Evolutionary conservation across 2,329 filamentous ascomycete species (phyloP).

Genomic region (Cordyceps cicadae): DNA sequence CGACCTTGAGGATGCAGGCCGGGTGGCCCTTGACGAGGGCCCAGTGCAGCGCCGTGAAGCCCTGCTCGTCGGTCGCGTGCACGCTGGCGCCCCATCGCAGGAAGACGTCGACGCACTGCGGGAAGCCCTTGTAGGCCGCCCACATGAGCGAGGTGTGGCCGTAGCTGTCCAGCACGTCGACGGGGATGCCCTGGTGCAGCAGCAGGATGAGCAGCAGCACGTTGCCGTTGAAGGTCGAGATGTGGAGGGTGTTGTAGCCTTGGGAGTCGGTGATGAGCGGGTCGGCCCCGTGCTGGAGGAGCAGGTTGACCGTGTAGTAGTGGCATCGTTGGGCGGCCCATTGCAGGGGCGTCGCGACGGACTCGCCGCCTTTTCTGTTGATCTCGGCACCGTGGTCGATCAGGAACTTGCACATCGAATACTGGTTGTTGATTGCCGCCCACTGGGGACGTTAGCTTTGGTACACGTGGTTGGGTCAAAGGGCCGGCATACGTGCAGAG

Average conservation of each 20-base stretch:
- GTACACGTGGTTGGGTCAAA: neutral
- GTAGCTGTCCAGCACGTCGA: constrained; percentile 82
- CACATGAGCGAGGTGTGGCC: constrained; percentile 97
- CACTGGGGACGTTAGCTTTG: constrained; percentile 51
- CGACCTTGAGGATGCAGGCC: constrained; percentile 81
- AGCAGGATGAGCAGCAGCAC: constrained; percentile 81
- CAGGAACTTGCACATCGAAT: constrained; percentile 92
- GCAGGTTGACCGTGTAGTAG: constrained; percentile 90
- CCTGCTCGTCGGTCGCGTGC: constrained; percentile 80
- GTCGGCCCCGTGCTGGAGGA: constrained; percentile 86
- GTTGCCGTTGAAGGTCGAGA: constrained; percentile 95
- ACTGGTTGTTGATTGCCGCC: constrained; percentile 98
- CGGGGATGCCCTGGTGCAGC: constrained; percentile 88
- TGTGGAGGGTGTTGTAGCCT: constrained; percentile 96
- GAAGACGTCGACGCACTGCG: constrained; percentile 84
- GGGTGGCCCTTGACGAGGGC: constrained; percentile 87
- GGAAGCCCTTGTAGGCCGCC: constrained; percentile 96
- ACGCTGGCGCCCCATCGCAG: constrained; percentile 93
- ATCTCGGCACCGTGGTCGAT: constrained; percentile 78
- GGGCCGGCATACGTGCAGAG: constrained; percentile 66
- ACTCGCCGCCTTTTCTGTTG: constrained; percentile 92
- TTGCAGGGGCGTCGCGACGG: constrained; percentile 84
- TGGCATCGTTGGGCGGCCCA: constrained; percentile 96
- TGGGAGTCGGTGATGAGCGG: constrained; percentile 87
- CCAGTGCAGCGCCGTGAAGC: constrained; percentile 94